Evolutionary conservation across 2,329 filamentous ascomycete species (phyloP).

Genomic region (Fusarium udum): DNA sequence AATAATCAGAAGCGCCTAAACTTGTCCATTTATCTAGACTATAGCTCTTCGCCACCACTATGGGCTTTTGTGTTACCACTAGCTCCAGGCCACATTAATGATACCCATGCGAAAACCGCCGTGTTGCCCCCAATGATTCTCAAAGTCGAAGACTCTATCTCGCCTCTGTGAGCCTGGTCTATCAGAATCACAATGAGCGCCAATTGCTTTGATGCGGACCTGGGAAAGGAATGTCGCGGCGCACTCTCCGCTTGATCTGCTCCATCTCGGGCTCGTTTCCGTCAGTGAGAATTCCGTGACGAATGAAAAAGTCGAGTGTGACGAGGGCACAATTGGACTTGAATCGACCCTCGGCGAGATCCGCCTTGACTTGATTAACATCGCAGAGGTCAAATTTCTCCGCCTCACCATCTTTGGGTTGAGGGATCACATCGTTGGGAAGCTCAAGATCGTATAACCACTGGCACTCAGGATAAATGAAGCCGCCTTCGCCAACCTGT

Average conservation of each 20-base stretch:
- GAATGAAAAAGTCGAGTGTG: constrained; percentile 87
- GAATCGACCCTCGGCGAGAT: constrained; percentile 78
- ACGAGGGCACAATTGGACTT: constrained; percentile 93
- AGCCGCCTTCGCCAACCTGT: constrained; percentile 80
- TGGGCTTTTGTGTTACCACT: constrained; percentile 22
- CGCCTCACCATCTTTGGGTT: constrained; percentile 88
- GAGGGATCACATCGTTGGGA: constrained; percentile 71
- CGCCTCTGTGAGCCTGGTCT: background rate
- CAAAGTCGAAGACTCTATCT: constrained; percentile 8
- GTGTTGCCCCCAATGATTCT: constrained; percentile 14
- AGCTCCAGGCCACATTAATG: constrained; percentile 38
- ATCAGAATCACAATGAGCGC: constrained; percentile 27
- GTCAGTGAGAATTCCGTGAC: constrained; percentile 80
- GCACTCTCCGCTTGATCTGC: constrained; percentile 78
- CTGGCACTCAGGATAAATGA: constrained; percentile 90
- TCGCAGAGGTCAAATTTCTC: constrained; percentile 82
- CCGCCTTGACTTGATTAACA: constrained; percentile 77
- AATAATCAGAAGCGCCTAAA: constrained; percentile 59
- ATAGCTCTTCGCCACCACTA: constrained; percentile 10
- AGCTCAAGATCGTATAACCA: constrained; percentile 92
- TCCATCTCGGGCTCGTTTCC: constrained; percentile 83
- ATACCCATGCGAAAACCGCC: constrained; percentile 39
- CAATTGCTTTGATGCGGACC: constrained; percentile 64
- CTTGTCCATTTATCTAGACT: constrained; percentile 21
- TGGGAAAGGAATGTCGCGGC: constrained; percentile 83